phyloP scores from a whole-genome alignment of 331 rosid genomes.

The Spiraea crenata region DNA sequence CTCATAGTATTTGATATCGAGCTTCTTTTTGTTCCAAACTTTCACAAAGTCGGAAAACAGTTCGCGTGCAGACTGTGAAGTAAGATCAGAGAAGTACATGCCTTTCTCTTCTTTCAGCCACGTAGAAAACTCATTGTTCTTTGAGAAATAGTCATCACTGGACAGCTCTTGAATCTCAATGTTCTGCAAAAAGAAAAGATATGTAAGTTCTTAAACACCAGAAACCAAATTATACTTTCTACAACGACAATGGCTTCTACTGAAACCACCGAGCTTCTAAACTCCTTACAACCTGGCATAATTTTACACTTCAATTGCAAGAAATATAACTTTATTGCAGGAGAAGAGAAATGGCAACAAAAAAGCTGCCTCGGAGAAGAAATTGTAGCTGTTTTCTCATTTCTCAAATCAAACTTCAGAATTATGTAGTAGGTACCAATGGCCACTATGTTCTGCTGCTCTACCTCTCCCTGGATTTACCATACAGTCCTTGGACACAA shows the following conservation, averaged over 20 bases:
- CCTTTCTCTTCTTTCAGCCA: slow-evolving; percentile 93
- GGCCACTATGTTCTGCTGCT: neutral
- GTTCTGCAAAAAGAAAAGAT: slow-evolving; percentile 31
- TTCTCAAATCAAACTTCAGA: neutral
- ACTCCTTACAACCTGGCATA: neutral
- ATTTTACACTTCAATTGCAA: neutral
- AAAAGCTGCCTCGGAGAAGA: neutral
- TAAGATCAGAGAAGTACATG: slow-evolving; percentile 79
- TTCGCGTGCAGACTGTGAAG: slow-evolving; percentile 64
- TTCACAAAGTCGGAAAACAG: slow-evolving; percentile 65
- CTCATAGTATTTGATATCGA: slow-evolving; percentile 69
- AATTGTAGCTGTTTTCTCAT: neutral
- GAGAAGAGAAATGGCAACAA: neutral
- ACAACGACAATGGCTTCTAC: neutral
- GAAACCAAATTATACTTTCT: neutral
- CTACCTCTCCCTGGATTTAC: neutral
- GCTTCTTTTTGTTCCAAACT: slow-evolving; percentile 70
- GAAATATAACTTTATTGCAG: neutral
- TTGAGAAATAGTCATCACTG: slow-evolving; percentile 71
- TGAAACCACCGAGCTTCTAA: neutral
- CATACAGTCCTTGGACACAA: too few relatives aligned
- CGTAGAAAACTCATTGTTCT: slow-evolving; percentile 85
- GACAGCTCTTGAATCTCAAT: slow-evolving; percentile 62
- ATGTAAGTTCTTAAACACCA: slow-evolving; percentile 4
- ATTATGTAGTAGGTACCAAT: neutral